Conservation (phyloP, 495 filamentous ascomycete species). For the Daldinia caldariorum region DNA sequence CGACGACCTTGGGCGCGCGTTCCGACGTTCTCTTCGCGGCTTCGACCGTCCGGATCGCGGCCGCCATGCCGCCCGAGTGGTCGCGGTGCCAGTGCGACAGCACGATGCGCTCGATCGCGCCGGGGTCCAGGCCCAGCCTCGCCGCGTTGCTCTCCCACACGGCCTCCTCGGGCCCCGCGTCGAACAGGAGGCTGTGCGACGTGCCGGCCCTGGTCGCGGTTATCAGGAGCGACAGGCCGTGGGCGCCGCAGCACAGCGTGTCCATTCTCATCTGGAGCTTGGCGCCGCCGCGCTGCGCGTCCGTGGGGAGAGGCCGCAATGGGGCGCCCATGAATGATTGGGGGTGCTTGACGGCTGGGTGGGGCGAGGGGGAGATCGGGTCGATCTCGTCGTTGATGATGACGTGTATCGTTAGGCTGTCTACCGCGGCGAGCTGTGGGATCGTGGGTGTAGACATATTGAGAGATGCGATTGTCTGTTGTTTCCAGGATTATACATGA, state of each 20-base stretch:
- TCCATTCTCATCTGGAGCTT: constrained; percentile 62
- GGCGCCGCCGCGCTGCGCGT: constrained; percentile 52
- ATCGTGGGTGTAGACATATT: neutral
- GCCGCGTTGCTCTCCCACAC: constrained; percentile 65
- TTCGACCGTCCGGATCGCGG: constrained; percentile 57
- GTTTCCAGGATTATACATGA: neutral
- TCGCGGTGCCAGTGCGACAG: constrained; percentile 71
- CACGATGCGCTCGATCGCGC: constrained; percentile 49
- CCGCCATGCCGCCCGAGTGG: constrained; percentile 63
- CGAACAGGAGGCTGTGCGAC: constrained; percentile 67
- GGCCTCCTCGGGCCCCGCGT: constrained; percentile 67
- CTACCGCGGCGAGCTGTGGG: constrained; percentile 29
- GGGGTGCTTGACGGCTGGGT: constrained; percentile 59
- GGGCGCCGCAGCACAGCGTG: constrained; percentile 68
- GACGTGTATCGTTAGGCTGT: constrained; percentile 34
- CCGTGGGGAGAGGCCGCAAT: constrained; percentile 36
- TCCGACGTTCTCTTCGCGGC: too few species aligned
- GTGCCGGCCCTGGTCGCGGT: constrained; percentile 63
- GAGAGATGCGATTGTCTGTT: neutral
- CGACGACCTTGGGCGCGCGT: too few species aligned
- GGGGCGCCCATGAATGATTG: constrained; percentile 56
- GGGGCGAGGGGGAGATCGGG: constrained; percentile 61
- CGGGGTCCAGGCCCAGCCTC: constrained; percentile 59
- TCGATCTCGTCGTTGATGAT: constrained; percentile 62
- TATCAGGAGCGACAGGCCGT: constrained; percentile 67